These are phyloP conservation scores for Coriolopsis trogii DNA, from an alignment of 1,284 basidiomycete genomes.

Conservation along the genomic window DNA sequence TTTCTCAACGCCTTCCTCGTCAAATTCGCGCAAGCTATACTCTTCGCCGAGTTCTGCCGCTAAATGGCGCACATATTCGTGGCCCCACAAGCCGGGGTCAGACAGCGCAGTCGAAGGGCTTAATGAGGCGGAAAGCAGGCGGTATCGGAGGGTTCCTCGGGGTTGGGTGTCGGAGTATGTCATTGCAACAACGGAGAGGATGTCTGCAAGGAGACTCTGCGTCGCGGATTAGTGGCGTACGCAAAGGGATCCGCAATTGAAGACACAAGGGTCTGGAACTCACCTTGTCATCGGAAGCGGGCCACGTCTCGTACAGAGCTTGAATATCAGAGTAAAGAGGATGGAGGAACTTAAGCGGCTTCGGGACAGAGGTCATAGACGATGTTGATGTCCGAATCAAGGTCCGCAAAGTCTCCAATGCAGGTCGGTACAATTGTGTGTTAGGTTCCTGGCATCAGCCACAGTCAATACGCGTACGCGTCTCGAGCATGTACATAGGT, in stretches of 20 bases:
- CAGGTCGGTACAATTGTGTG: slow-evolving; percentile 83
- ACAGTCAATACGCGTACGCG: slow-evolving; percentile 13
- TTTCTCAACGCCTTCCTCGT: slow-evolving; percentile 36
- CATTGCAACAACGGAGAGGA: slow-evolving; percentile 99
- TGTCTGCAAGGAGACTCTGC: slow-evolving; percentile 97
- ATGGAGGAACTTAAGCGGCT: slow-evolving; percentile 97
- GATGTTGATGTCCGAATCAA: slow-evolving; percentile 97
- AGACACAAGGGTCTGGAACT: background rate
- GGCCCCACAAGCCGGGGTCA: slow-evolving; percentile 96
- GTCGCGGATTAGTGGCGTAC: too few species aligned
- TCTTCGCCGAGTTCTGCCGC: slow-evolving; percentile 97
- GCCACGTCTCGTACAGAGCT: slow-evolving; percentile 81
- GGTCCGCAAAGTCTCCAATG: slow-evolving; percentile 92
- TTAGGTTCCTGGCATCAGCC: slow-evolving; percentile 75
- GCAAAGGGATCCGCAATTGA: background rate
- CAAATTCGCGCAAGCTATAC: slow-evolving; percentile 66
- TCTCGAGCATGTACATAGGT: background rate
- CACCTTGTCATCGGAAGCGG: slow-evolving; percentile 79
- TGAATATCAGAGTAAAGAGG: slow-evolving; percentile 94
- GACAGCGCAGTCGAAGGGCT: slow-evolving; percentile 66
- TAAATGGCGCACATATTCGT: slow-evolving; percentile 98
- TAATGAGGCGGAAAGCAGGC: slow-evolving; percentile 80
- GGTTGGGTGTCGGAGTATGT: slow-evolving; percentile 98
- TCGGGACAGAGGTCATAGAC: slow-evolving; percentile 99
- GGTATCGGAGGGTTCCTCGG: slow-evolving; percentile 92